These are phyloP conservation scores for Malus sylvestris DNA, from an alignment of 306 rosid genomes.

Conservation along the genomic window DNA sequence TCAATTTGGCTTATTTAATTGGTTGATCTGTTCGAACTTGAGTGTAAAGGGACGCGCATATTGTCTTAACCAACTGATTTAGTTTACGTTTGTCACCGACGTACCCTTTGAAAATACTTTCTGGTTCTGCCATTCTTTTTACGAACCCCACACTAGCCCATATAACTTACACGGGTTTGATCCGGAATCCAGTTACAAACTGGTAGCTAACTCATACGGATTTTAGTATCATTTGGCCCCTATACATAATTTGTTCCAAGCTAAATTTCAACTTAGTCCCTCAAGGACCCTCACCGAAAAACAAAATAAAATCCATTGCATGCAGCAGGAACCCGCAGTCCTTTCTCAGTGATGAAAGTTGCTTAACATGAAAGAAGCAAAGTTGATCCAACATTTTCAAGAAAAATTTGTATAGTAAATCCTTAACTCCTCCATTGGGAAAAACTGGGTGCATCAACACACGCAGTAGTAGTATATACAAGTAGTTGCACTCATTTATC, in stretches of 20 bases:
- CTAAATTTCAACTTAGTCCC: not conserved
- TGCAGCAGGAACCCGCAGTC: not conserved
- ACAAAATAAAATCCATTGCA: not conserved
- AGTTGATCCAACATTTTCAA: not conserved
- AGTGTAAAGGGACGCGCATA: too few relatives aligned
- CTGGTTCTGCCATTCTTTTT: not conserved
- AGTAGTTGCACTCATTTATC: not conserved
- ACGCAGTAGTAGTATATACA: not conserved
- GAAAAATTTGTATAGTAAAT: not conserved
- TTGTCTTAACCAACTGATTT: too few relatives aligned
- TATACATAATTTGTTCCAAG: too few relatives aligned
- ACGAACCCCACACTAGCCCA: too few relatives aligned
- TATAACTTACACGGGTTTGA: too few relatives aligned
- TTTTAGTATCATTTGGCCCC: not conserved
- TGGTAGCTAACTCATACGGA: not conserved
- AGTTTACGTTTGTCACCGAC: not conserved
- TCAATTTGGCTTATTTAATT: not conserved
- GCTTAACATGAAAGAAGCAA: not conserved
- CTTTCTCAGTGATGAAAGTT: not conserved
- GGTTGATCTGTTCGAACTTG: not conserved
- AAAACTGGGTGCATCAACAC: not conserved
- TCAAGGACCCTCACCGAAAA: not conserved
- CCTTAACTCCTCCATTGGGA: not conserved
- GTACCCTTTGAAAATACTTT: too few relatives aligned
- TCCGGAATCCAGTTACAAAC: too few relatives aligned